A percentile compares a stretch with the other conserved stretches of the same genome.
phyloP scores from a whole-genome alignment of 179 eudicot genomes.

The Monotropa hypopitys region DNA sequence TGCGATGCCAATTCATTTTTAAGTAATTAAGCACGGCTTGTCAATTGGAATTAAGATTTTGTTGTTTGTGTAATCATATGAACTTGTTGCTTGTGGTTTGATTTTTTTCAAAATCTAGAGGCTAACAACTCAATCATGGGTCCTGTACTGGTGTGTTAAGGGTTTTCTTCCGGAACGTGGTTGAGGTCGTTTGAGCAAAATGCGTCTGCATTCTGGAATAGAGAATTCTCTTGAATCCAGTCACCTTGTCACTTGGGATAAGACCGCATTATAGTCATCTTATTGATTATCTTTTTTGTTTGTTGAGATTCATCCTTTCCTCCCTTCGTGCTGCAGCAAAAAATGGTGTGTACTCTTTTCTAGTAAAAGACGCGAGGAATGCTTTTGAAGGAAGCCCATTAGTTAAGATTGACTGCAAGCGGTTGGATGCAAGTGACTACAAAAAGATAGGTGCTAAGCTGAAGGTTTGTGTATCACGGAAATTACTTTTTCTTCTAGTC shows the following conservation, averaged over 20 bases:
- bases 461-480: slow-evolving; percentile 35
- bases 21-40: not conserved
- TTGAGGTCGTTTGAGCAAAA: not conserved
- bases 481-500: not conserved
- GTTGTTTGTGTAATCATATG: not conserved
- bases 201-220: not conserved
- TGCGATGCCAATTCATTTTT: not conserved
- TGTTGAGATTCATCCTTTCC: not conserved
- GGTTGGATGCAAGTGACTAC: slow-evolving; percentile 80
- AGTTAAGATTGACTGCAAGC: slow-evolving; percentile 70
- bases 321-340: slow-evolving; percentile 35
- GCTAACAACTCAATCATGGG: no score
- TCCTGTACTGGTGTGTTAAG: not conserved
- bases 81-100: not conserved
- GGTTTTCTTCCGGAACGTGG: not conserved
- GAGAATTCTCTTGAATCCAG: not conserved
- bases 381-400: slow-evolving; percentile 78
- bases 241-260: not conserved
- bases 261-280: not conserved
- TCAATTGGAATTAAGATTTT: not conserved
- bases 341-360: slow-evolving; percentile 60
- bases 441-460: slow-evolving; percentile 84
- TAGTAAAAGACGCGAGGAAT: slow-evolving; percentile 68
- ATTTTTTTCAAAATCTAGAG: not conserved
- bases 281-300: not conserved